Conservation (phyloP, 129 eudicot genomes). For the Helichrysum umbraculigerum region DNA sequence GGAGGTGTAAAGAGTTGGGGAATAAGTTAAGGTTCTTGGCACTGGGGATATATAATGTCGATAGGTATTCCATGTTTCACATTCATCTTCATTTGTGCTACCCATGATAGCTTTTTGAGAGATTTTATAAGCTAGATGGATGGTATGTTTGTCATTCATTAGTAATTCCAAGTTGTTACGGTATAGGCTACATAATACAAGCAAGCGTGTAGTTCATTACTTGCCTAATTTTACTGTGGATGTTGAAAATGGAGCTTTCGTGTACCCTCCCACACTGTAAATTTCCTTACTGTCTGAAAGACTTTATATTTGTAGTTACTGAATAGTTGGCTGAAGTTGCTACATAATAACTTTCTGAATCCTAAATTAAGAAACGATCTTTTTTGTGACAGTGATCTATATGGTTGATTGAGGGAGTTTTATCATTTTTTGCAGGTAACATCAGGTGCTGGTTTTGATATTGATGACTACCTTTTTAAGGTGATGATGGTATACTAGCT, state of each 20-base stretch:
- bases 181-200: not conserved
- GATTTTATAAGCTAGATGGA: conserved; percentile 4
- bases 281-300: not conserved
- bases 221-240: not conserved
- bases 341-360: not conserved
- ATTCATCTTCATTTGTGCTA: not conserved
- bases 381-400: not conserved
- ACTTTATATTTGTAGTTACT: too few species aligned
- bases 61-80: conserved; percentile 2
- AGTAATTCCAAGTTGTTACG: not conserved
- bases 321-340: too few species aligned
- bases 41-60: not conserved
- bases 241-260: not conserved
- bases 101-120: not conserved
- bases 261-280: not conserved
- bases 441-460: conserved; percentile 11
- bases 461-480: conserved; percentile 7
- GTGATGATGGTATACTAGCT: conserved; percentile 27
- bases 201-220: not conserved
- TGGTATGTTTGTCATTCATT: not conserved
- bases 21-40: conserved; percentile 8
- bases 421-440: conserved; percentile 20
- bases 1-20: conserved; percentile 13
- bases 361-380: not conserved
- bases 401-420: too few species aligned